These are phyloP conservation scores for Trichoderma guizhouense DNA, from an alignment of 2,329 filamentous ascomycete genomes.

Conservation along the genomic window DNA sequence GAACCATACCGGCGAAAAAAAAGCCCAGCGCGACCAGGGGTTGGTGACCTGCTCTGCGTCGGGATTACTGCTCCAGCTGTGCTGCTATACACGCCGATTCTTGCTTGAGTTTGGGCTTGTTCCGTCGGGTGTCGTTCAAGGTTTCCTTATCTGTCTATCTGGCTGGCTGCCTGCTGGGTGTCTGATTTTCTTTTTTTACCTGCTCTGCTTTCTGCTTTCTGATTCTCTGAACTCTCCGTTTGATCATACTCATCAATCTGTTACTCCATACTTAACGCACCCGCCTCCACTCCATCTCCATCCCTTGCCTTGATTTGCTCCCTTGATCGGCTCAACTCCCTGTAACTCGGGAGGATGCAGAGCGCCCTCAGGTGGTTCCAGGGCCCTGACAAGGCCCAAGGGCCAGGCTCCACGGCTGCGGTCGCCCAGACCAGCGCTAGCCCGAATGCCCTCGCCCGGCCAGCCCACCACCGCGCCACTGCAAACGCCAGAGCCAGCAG, in stretches of 20 bases:
- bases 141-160: not conserved
- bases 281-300: not conserved
- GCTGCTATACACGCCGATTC: not conserved
- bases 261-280: not conserved
- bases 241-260: not conserved
- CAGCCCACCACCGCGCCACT: slow-evolving; percentile 14
- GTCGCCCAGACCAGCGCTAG: slow-evolving; percentile 7
- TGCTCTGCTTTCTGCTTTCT: not conserved
- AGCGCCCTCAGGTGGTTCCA: slow-evolving; percentile 30
- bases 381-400: slow-evolving; percentile 25
- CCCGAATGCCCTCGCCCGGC: slow-evolving; percentile 12
- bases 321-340: not conserved
- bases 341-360: slow-evolving; percentile 21
- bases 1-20: not conserved
- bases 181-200: not conserved
- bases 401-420: slow-evolving; percentile 8
- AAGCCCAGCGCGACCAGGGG: not conserved
- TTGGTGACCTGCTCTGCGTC: not conserved
- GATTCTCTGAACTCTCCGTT: not conserved
- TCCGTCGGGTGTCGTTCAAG: not conserved
- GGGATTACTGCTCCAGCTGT: not conserved
- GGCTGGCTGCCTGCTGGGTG: not conserved
- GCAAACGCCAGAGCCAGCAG: slow-evolving; percentile 22
- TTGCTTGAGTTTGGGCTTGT: not conserved
- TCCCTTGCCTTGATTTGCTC: not conserved